Base-by-base conservation (phyloP, 257 asterid species). In the Pogostemon cablin region DNA sequence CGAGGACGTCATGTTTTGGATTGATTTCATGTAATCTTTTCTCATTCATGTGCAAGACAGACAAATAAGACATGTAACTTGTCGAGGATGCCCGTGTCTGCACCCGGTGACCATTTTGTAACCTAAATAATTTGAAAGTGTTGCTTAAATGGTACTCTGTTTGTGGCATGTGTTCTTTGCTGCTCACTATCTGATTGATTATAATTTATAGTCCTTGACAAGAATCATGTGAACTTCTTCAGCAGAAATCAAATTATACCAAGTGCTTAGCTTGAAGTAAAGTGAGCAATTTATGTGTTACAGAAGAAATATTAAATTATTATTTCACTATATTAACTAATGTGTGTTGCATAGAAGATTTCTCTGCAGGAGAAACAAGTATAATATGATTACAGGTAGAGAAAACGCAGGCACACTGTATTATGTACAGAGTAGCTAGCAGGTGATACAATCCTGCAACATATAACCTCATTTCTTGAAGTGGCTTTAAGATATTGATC, bases 351-450 rank as follows among this genome's bases (percentile, higher is more conserved):
- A 32, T 7, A 65, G 57, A 57, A 38, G 7, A 15, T 6, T 46
- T 4, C 2, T 73, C n/a, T 34, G 63, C 72, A 48, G 40, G 62
- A 71, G 5, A 41, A 55, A 65, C 3, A 43, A 1, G 3, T n/a
- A 8, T 68, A 8, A 52, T 5, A 8, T 7, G 66, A 50, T 54
- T 35, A 68, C 52, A 32, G 9, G 53, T 65, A 41, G 53, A 34
- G 2, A 4, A 41, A 61, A 56, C 7, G 54, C 60, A 37, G 75
- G 62, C 62, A n/a, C n/a, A 35, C 20, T 42, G 54, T 68, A 52
- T 71, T 25, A 72, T 75, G 57, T 67, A 72, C 67, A 72, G 55
- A 66, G 71, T 56, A 65, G 58, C 20, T 56, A 65, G 58, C 20
- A 58, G 38, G 52, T 46, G 59, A 38, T 11, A 20, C 34, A 59